phyloP scores from a whole-genome alignment of 768 basidiomycete genomes.

The Rickenella mellea region DNA sequence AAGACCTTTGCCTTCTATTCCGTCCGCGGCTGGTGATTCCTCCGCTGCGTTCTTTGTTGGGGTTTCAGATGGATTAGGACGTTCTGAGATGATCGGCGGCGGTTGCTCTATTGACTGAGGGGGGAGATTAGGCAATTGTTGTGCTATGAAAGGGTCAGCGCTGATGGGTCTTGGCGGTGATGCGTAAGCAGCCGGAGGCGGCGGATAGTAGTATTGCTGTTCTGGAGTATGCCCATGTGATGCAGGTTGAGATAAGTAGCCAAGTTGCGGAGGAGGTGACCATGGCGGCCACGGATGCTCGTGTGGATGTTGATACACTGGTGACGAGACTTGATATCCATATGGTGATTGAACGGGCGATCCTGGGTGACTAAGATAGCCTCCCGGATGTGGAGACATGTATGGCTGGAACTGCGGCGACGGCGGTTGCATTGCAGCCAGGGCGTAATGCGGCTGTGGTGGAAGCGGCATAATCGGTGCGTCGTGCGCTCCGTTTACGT shows the following conservation, averaged over 20 bases:
- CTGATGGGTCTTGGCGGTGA: constrained; percentile 40
- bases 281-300: constrained; percentile 1
- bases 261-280: not conserved
- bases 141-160: constrained; percentile 30
- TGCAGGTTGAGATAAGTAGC: constrained; percentile 23
- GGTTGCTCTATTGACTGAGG: constrained; percentile 11
- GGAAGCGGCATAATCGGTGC: too few species aligned
- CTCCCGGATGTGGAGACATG: not conserved
- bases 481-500: too few species aligned
- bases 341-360: constrained; percentile 11
- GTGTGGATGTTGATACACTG: constrained; percentile 17
- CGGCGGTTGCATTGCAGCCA: not conserved
- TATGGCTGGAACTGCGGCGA: too few species aligned
- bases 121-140: constrained; percentile 19
- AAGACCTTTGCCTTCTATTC: constrained; percentile 53
- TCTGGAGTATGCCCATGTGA: constrained; percentile 5
- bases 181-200: constrained; percentile 16
- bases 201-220: constrained; percentile 23
- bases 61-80: constrained; percentile 17
- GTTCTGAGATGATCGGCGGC: not conserved
- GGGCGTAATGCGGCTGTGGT: too few species aligned
- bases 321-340: constrained; percentile 11
- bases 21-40: constrained; percentile 25
- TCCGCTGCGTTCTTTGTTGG: constrained; percentile 10
- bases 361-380: not conserved